A percentile compares a stretch with the other conserved stretches of the same genome.
Evolutionary conservation across 345 rosid genomes (phyloP).

Genomic region (Dipteronia sinensis): DNA sequence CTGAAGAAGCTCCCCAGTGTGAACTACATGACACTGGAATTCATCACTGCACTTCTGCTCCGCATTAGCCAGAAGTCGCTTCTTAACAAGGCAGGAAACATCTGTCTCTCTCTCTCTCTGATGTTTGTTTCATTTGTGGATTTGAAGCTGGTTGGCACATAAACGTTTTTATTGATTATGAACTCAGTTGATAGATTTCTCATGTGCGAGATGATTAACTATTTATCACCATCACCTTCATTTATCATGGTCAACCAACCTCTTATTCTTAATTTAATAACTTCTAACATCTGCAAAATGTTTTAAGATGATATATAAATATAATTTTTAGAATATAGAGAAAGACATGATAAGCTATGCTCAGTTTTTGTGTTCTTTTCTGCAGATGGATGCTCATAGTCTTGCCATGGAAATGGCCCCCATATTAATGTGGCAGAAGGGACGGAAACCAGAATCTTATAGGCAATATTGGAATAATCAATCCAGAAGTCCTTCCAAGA

Average conservation of each 20-base stretch:
- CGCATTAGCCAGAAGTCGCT: slow-evolving; percentile 81
- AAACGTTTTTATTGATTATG: background rate
- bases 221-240: background rate
- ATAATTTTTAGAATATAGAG: background rate
- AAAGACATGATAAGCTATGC: slow-evolving; percentile 2
- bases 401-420: slow-evolving; percentile 92
- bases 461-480: slow-evolving; percentile 70
- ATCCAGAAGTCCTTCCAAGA: slow-evolving; percentile 46
- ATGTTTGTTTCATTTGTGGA: background rate
- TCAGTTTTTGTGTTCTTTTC: slow-evolving; percentile 15
- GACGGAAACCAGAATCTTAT: slow-evolving; percentile 60
- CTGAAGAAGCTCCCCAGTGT: slow-evolving; percentile 83
- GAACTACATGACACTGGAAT: slow-evolving; percentile 88
- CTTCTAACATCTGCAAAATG: slow-evolving; percentile 1
- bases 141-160: background rate
- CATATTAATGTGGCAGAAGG: slow-evolving; percentile 86
- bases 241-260: background rate
- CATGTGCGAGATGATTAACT: background rate
- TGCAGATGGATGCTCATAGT: slow-evolving; percentile 88
- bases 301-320: background rate
- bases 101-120: slow-evolving; percentile 10
- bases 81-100: slow-evolving; percentile 68
- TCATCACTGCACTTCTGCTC: slow-evolving; percentile 73
- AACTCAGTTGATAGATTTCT: background rate
- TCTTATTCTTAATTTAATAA: background rate